phyloP scores from a whole-genome alignment of 2,329 filamentous ascomycete genomes.

The Epichloe sylvatica region DNA sequence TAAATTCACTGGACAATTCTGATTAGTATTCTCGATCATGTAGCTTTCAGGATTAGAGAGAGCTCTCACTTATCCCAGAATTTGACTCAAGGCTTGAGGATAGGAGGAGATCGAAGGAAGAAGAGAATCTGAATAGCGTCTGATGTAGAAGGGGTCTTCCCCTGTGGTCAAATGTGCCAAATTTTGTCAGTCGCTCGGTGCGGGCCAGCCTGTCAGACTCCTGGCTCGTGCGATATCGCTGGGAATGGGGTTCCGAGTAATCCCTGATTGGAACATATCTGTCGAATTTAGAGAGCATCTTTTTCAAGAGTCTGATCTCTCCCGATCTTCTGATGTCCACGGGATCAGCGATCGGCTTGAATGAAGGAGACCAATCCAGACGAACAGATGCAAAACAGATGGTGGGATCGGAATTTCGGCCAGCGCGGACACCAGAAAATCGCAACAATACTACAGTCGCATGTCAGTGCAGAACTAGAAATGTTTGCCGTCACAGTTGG shows the following conservation, averaged over 20 bases:
- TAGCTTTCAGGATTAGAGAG: not conserved
- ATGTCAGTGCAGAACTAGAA: not conserved
- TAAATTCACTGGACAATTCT: not conserved
- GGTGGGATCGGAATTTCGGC: not conserved
- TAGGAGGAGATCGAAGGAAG: not conserved
- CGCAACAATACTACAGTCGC: not conserved
- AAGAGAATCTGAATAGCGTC: not conserved
- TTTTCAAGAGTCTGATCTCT: not conserved
- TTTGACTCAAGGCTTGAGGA: not conserved
- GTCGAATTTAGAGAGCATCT: conserved; percentile 19
- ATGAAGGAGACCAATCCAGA: not conserved
- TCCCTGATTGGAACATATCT: conserved; percentile 37
- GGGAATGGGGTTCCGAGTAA: conserved; percentile 19
- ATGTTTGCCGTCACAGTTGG: not conserved
- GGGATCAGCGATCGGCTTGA: not conserved
- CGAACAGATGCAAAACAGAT: not conserved
- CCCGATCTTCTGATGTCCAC: not conserved
- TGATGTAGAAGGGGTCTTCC: not conserved
- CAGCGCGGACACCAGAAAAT: not conserved
- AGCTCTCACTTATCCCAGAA: not conserved
- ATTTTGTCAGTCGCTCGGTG: conserved; percentile 30
- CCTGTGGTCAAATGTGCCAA: not conserved
- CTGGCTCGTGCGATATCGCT: conserved; percentile 35
- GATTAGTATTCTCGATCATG: not conserved
- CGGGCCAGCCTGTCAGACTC: conserved; percentile 26